Conservation (phyloP, 495 filamentous ascomycete genomes). For the Podospora tetraspora region DNA sequence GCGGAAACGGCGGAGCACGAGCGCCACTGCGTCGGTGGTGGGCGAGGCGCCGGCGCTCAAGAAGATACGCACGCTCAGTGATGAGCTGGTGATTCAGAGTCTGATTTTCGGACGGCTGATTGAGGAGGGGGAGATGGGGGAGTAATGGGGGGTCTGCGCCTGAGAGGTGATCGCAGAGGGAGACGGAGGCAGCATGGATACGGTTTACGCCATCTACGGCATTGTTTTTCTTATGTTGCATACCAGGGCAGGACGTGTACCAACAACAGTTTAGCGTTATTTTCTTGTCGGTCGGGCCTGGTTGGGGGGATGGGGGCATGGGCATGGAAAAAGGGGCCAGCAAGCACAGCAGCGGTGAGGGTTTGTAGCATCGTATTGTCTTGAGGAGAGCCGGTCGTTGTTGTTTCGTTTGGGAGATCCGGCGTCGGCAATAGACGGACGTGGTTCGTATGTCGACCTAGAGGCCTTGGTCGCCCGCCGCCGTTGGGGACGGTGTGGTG, state of each 20-base stretch:
- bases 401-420: not conserved
- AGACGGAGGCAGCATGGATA: not conserved
- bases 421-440: not conserved
- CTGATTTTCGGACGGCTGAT: constrained; percentile 78
- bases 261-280: not conserved
- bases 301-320: not conserved
- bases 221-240: not conserved
- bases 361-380: not conserved
- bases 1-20: constrained; percentile 41
- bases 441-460: not conserved
- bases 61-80: constrained; percentile 59
- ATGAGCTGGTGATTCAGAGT: constrained; percentile 90
- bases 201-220: not conserved
- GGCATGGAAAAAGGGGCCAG: not conserved
- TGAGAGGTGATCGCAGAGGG: no score
- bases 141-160: constrained; percentile 1
- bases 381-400: not conserved
- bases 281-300: not conserved
- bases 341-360: not conserved
- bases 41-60: constrained; percentile 33
- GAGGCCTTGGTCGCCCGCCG: not conserved
- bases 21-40: constrained; percentile 24
- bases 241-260: not conserved
- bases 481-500: not conserved
- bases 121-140: constrained; percentile 52